These are phyloP conservation scores for Ustilago trichophora DNA, from an alignment of 1,284 basidiomycete species.

Conservation along the genomic window DNA sequence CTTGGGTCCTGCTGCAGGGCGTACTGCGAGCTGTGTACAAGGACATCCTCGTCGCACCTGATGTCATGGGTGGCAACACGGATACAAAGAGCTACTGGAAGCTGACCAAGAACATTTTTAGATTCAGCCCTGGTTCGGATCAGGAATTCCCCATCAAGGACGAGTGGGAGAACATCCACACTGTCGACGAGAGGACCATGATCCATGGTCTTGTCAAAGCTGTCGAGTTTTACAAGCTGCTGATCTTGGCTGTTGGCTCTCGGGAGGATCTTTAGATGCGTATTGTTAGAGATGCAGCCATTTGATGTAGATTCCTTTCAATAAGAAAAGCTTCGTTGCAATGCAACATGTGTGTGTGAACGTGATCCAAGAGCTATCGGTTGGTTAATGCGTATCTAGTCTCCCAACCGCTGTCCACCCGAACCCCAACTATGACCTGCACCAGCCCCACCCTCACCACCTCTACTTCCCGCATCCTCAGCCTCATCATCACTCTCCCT, in stretches of 20 bases:
- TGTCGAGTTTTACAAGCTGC: constrained; percentile 69
- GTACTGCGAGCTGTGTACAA: constrained; percentile 69
- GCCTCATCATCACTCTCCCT: constrained; percentile 31
- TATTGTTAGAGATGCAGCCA: too few relatives aligned
- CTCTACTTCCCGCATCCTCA: constrained; percentile 3
- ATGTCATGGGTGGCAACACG: constrained; percentile 71
- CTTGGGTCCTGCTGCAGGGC: constrained; percentile 71
- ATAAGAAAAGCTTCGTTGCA: too few relatives aligned
- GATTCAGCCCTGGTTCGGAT: constrained; percentile 68
- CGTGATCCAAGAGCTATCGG: too few relatives aligned
- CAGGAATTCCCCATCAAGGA: constrained; percentile 31
- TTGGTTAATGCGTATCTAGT: constrained; percentile 11
- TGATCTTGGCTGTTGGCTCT: constrained; percentile 67
- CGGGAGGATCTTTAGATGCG: constrained; percentile 6
- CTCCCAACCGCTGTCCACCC: constrained; percentile 17
- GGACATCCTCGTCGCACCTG: constrained; percentile 70
- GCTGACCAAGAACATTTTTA: constrained; percentile 71
- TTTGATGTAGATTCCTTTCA: too few relatives aligned
- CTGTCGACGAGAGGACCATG: constrained; percentile 72
- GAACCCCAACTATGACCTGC: constrained; percentile 21
- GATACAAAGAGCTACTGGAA: constrained; percentile 73
- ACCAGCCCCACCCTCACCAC: too few relatives aligned
- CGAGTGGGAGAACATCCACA: constrained; percentile 70
- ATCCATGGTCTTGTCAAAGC: constrained; percentile 68
- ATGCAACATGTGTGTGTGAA: not conserved